Evolutionary conservation across 2,329 filamentous ascomycete species (phyloP), one percentile per base, ranked within the genome.

Genomic region (Apiospora phragmitis): DNA sequence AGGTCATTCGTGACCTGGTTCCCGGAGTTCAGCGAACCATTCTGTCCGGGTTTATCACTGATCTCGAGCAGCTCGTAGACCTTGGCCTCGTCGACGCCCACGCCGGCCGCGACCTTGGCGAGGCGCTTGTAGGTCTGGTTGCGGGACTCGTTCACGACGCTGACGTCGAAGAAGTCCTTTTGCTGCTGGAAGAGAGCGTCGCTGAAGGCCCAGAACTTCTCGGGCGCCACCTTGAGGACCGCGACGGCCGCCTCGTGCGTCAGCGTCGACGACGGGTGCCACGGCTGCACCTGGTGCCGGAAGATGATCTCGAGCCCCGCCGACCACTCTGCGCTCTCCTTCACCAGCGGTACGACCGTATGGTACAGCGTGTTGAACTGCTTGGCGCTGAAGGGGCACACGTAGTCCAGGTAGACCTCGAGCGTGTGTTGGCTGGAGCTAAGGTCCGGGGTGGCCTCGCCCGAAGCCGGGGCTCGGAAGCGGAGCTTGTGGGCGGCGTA

Each of bases 251-350:
- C 93, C 87, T 98, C 95, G 84, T 95, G 93, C 70, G 89, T 86
- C 14, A 94, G 87, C 8, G 92, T 94, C 51, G 90, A 94, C 26
- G 92, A 94, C 1, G 95, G 95, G 83, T 98, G 95, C 95, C 95
- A 97, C 18, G 94, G 94, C 84, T 97, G 94, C 77, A 98, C 90
- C 80, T 97, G 94, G 80, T 95, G 95, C 67, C 95, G 92, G 86
- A 98, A 93, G 77, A 98, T 89, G 75, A 97, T 86, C 76, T 93
- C 87, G 3, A 97, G 83, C 72, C 86, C 87, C 71, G 84, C 75
- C 18, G 84, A 80, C 80, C 84, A 86, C 32, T 83, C 76, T 73
- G 92, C 90, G 76, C 90, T 90, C 67, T 85, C 76, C 72, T 87
- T 85, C 75, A 97, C 86, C 66, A 89, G 80, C 0, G 93, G 91